Base-by-base conservation (phyloP, 2,329 filamentous ascomycete genomes). In the Myriosclerotinia duriaeana region DNA sequence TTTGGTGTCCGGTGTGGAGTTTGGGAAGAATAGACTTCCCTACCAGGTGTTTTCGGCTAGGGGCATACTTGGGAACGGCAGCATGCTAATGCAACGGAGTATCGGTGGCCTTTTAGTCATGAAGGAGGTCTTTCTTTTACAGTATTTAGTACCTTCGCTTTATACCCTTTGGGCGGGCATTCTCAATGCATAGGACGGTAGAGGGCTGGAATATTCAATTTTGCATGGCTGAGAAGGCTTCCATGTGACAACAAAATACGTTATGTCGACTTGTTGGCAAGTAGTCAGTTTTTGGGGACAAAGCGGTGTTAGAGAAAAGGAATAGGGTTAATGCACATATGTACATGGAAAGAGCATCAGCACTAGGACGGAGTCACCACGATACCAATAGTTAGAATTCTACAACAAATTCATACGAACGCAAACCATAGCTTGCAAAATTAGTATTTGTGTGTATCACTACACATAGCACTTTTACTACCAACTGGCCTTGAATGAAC, bases 181-280 rank as follows among this genome's bases (percentile, higher is more conserved):
- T 50, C 38, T 48, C 58, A 38, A 61, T 5, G 44, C 56, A 60
- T 60, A 48, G 58, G 58, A 61, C n/a, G 46, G 44, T 61, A 61
- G 58, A 61, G 44, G 34, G 34, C 12, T 50, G 58, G 58, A 50
- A 38, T 26, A 50, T 50, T 20, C n/a, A 38, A 26, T 17, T 15
- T 61, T 61, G 30, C 22, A 12, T 46, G 56, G 56, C 30, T 34
- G 30, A 44, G 22, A 38, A 58, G 48, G 56, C 30, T 48, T 50
- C 30, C 34, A 50, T 50, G 30, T 34, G 56, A 30, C 58, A 26
- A 50, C 38, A 50, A 61, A 61, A 61, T 61, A 61, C 44, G 58
- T 61, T 61, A 50, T 11, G n/a, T 34, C 30, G 14, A 50, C 30
- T 26, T 61, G n/a, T 50, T 26, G 46, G 22, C 22, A 52, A 61